Conservation (phyloP, 306 rosid genomes). For the Sphenostylis stenocarpa region DNA sequence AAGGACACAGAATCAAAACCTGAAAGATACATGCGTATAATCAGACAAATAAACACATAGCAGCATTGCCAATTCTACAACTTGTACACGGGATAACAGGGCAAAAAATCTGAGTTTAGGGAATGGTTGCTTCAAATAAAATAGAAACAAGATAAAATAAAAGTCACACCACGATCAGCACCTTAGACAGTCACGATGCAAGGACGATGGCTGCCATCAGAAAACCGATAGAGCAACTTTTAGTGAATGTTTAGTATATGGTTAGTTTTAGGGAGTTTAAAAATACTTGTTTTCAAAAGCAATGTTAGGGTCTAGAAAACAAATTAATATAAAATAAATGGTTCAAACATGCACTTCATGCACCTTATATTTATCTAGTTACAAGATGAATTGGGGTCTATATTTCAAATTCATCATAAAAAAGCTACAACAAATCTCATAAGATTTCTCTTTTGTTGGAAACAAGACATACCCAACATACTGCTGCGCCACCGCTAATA, state of each 20-base stretch:
- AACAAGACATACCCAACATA: slow-evolving; percentile 40
- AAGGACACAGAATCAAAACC: slow-evolving; percentile 28
- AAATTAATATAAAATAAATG: neutral
- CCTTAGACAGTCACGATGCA: slow-evolving; percentile 10
- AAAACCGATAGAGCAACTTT: too few relatives aligned
- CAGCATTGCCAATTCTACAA: neutral
- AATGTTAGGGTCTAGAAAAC: neutral
- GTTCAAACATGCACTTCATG: neutral
- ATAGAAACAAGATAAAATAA: slow-evolving; percentile 17
- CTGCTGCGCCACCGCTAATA: slow-evolving; percentile 43
- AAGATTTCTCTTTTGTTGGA: slow-evolving; percentile 30
- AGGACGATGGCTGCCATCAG: too few relatives aligned
- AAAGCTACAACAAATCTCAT: slow-evolving; percentile 31
- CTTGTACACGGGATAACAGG: neutral
- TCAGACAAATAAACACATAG: neutral
- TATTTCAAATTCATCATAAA: slow-evolving; percentile 23
- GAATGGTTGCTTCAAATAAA: slow-evolving; percentile 22
- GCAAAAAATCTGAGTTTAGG: neutral
- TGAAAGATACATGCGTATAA: slow-evolving; percentile 16
- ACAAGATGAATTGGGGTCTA: slow-evolving; percentile 23
- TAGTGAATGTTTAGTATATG: too few relatives aligned
- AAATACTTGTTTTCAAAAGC: neutral
- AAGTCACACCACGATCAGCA: slow-evolving; percentile 5
- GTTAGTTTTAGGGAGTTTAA: neutral
- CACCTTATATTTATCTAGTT: slow-evolving; percentile 8